phyloP scores from a whole-genome alignment of 352 stramenopile genomes.

The Pythium plurisporium region DNA sequence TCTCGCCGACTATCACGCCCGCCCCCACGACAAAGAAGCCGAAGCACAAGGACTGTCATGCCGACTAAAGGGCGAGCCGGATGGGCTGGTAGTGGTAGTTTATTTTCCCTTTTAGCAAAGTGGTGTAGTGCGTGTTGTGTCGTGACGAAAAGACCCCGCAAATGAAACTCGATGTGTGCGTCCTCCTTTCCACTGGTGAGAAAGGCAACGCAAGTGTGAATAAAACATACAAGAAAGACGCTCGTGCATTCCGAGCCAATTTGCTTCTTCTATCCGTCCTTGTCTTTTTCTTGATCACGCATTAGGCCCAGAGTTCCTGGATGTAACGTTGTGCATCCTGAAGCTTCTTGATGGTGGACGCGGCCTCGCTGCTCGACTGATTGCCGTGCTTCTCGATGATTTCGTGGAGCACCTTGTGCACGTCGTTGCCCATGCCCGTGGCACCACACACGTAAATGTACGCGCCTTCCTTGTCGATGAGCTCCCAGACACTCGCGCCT shows the following conservation, averaged over 20 bases:
- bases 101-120: too few relatives aligned
- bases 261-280: background rate
- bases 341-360: slow-evolving; percentile 86
- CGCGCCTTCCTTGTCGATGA: slow-evolving; percentile 59
- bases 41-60: slow-evolving; percentile 17
- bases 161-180: too few relatives aligned
- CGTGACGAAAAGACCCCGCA: too few relatives aligned
- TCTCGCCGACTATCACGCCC: slow-evolving; percentile 1
- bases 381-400: slow-evolving; percentile 73
- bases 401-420: slow-evolving; percentile 89
- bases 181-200: slow-evolving; percentile 5
- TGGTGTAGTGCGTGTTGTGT: background rate
- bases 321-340: slow-evolving; percentile 90
- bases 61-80: background rate
- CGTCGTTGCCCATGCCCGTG: slow-evolving; percentile 96
- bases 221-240: background rate
- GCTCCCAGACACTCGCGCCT: slow-evolving; percentile 50
- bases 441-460: slow-evolving; percentile 98
- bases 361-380: slow-evolving; percentile 50
- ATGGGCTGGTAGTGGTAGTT: background rate
- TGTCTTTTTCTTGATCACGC: background rate
- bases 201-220: background rate
- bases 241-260: background rate
- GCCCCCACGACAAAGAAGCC: slow-evolving; percentile 12
- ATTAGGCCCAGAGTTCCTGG: slow-evolving; percentile 94